Evolutionary conservation across 768 basidiomycete species (phyloP).

Genomic region (Dioszegia aurantiaca): DNA sequence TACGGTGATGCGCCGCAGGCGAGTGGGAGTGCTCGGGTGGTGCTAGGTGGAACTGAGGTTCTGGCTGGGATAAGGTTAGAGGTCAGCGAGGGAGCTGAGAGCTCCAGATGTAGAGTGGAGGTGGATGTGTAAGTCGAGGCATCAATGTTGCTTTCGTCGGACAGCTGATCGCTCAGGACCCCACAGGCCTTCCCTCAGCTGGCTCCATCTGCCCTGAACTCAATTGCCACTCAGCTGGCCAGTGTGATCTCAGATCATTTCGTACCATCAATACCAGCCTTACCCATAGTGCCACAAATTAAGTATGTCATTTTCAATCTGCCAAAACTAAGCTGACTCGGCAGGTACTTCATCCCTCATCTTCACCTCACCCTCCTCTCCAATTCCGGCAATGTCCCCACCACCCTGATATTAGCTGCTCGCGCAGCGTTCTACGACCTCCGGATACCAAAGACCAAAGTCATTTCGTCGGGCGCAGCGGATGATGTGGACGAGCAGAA

Average conservation of each 20-base stretch:
- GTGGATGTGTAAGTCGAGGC: conserved; percentile 48
- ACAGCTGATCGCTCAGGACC: conserved; percentile 24
- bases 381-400: conserved; percentile 30
- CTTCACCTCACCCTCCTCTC: conserved; percentile 48
- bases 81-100: conserved; percentile 37
- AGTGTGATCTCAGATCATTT: conserved; percentile 45
- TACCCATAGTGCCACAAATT: conserved; percentile 41
- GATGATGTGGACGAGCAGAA: conserved; percentile 26
- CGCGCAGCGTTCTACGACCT: conserved; percentile 47
- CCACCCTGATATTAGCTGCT: conserved; percentile 42
- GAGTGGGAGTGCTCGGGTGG: conserved; percentile 42
- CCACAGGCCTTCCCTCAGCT: conserved; percentile 46
- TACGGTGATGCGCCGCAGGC: conserved; percentile 50
- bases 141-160: not conserved
- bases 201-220: conserved; percentile 14
- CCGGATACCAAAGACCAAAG: conserved; percentile 42
- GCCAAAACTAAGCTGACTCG: not conserved
- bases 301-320: conserved; percentile 28
- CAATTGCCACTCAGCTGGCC: conserved; percentile 39
- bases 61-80: conserved; percentile 50
- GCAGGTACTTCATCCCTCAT: conserved; percentile 49
- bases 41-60: conserved; percentile 43
- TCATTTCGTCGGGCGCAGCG: conserved; percentile 26
- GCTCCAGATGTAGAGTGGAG: conserved; percentile 45
- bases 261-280: conserved; percentile 43